Evolutionary conservation across 495 filamentous ascomycete species (phyloP).

Genomic region (Immersiella caudata): DNA sequence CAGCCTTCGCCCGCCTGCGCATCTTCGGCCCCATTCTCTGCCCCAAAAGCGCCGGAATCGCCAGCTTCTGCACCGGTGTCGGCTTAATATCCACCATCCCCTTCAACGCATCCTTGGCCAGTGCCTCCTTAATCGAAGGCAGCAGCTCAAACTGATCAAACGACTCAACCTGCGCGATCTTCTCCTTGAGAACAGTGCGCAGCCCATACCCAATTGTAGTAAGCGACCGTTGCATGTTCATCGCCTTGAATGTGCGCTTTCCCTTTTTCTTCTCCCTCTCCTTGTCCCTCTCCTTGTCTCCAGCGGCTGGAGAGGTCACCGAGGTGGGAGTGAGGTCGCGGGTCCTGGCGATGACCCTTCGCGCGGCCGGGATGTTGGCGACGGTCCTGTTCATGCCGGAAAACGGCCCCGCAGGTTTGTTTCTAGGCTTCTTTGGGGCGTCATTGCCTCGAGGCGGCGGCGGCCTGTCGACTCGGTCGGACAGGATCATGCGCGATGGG

Average conservation of each 20-base stretch:
- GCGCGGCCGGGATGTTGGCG: constrained; percentile 53
- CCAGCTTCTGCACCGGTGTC: constrained; percentile 85
- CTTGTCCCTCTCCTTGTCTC: constrained; percentile 27
- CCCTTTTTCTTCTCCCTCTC: constrained; percentile 37
- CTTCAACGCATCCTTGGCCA: constrained; percentile 68
- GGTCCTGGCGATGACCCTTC: constrained; percentile 25
- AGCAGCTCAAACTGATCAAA: constrained; percentile 82
- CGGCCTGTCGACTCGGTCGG: constrained; percentile 65
- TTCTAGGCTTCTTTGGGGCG: constrained; percentile 39
- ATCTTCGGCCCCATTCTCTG: constrained; percentile 23
- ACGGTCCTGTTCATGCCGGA: constrained; percentile 76
- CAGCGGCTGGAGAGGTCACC: constrained; percentile 1
- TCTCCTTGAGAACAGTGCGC: constrained; percentile 67
- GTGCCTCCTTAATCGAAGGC: constrained; percentile 70
- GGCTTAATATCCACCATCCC: constrained; percentile 72
- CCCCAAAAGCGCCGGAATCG: constrained; percentile 76
- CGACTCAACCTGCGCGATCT: constrained; percentile 67
- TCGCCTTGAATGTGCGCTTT: constrained; percentile 63
- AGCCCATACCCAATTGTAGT: constrained; percentile 72
- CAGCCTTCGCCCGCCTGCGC: constrained; percentile 1
- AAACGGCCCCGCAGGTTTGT: constrained; percentile 64
- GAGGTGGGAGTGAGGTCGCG: constrained; percentile 33
- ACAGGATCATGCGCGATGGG: constrained; percentile 79
- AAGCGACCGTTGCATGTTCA: constrained; percentile 91
- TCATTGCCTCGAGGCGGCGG: constrained; percentile 45